phyloP scores from a whole-genome alignment of 768 basidiomycete species.

The Trametes meyenii region DNA sequence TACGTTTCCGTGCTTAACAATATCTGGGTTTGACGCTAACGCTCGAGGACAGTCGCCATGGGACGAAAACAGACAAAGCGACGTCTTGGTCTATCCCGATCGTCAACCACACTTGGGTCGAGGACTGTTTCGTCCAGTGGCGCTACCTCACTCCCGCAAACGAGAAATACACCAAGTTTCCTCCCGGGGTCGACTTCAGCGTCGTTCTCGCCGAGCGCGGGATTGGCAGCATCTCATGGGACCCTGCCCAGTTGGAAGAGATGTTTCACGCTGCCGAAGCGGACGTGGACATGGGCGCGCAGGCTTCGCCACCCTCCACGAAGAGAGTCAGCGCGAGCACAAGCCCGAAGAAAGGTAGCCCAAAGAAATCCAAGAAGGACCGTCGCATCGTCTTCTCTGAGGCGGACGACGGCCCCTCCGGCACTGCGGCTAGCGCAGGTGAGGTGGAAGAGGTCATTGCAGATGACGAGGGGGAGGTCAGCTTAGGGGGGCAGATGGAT shows the following conservation, averaged over 20 bases:
- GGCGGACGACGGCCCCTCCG: slow-evolving; percentile 19
- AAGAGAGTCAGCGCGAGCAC: slow-evolving; percentile 17
- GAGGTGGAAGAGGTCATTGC: slow-evolving; percentile 34
- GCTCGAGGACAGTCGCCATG: slow-evolving; percentile 21
- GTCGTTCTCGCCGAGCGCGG: slow-evolving; percentile 40
- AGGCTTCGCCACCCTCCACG: not conserved
- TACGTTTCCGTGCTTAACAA: slow-evolving; percentile 42
- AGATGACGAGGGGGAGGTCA: slow-evolving; percentile 22
- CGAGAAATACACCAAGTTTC: slow-evolving; percentile 72
- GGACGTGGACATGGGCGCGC: slow-evolving; percentile 14
- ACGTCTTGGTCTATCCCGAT: slow-evolving; percentile 81
- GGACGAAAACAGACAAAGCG: slow-evolving; percentile 71
- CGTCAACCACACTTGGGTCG: slow-evolving; percentile 90
- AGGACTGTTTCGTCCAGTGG: slow-evolving; percentile 88
- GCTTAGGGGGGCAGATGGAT: slow-evolving; percentile 16
- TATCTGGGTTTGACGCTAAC: not conserved
- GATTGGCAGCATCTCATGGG: slow-evolving; percentile 28
- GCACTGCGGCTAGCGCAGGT: slow-evolving; percentile 28
- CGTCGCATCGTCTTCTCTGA: slow-evolving; percentile 7
- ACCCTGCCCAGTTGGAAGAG: slow-evolving; percentile 35
- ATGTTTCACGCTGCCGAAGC: slow-evolving; percentile 33
- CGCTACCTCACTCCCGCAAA: slow-evolving; percentile 61
- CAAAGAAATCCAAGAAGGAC: not conserved
- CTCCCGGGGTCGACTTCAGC: slow-evolving; percentile 67
- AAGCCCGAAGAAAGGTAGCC: slow-evolving; percentile 13